Base-by-base conservation (phyloP, 2,329 filamentous ascomycete species). In the Xylaria multiplex region DNA sequence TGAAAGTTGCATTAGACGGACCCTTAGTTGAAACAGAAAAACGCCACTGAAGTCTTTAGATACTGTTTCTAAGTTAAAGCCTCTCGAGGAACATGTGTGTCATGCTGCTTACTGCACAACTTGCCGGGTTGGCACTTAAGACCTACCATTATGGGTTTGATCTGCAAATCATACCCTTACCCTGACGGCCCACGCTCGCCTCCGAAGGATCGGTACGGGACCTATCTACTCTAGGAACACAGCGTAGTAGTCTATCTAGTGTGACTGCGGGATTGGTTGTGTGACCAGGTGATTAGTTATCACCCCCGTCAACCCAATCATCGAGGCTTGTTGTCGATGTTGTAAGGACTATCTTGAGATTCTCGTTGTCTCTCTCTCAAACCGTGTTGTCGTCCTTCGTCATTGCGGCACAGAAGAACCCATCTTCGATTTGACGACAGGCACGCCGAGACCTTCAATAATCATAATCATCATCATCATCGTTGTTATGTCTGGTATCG, bases 401-500 rank as follows among this genome's bases (percentile, higher is more conserved):
- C 13, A 14, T 53, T 27, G 27, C 11, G 48, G 9, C 35, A 32
- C 9, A 52, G 37, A 22, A 14, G 14, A n/a, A 52, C 13, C 24
- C 42, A 16, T 40, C 19, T 16, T 48, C 42, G 11, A 48, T 19
- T 6, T 19, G 48, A 61, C 50, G 32, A 43, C 30, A 40, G 40
- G 19, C 42, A 35, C 14, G 7, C 37, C 13, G 24, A 30, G 22
- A 14, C 42, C 53, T 54, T 24, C n/a, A 1, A 40, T 40, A 11
- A 16, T 40, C 37, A 40, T 40, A 11, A 14, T 40, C 2, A 40
- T 14, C 2, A 40, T 40, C 2, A 40, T 5, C 19, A 50, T 55
- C 13, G 19, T 7, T 6, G 40, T 27, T n/a, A 61, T 61, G 59
- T 46, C 59, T 55, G 42, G 50, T 1, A 54, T 61, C 11, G 49